Evolutionary conservation across 2,329 filamentous ascomycete genomes (phyloP).

Genomic region (Colletotrichum filicis): DNA sequence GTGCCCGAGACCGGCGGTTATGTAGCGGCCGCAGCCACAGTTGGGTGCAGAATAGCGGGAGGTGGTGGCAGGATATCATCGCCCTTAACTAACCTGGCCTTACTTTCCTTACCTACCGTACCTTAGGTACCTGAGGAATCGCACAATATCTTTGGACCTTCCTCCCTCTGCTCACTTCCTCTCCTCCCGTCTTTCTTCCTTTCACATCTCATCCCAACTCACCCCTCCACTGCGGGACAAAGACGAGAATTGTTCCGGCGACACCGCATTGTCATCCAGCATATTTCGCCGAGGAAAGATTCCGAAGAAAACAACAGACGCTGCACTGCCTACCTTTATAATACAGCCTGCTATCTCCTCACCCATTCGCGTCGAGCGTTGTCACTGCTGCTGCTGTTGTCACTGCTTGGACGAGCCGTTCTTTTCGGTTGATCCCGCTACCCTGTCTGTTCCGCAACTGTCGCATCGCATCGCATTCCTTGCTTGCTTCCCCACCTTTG

Average conservation of each 20-base stretch:
- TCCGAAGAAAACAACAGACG: background rate
- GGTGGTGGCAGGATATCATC: too few species aligned
- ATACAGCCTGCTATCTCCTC: constrained; percentile 3
- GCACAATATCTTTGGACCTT: constrained; percentile 8
- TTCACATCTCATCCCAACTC: background rate
- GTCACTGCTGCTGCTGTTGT: background rate
- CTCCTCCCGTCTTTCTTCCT: background rate
- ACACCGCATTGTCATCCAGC: constrained; percentile 11
- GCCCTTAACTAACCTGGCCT: background rate
- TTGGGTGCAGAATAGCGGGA: too few species aligned
- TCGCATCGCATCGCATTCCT: constrained; percentile 35
- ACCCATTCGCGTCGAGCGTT: background rate
- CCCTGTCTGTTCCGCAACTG: constrained; percentile 35
- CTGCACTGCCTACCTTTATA: constrained; percentile 4
- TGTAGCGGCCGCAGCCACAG: too few species aligned
- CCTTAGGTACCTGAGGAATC: background rate
- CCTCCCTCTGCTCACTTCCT: background rate
- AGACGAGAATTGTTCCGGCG: constrained; percentile 15
- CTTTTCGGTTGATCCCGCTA: constrained; percentile 19
- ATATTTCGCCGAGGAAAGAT: background rate
- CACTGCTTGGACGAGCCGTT: constrained; percentile 6
- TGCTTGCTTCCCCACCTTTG: constrained; percentile 35
- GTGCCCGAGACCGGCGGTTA: too few species aligned
- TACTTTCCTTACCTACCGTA: background rate
- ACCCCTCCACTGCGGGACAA: constrained; percentile 8